Evolutionary conservation across 208 protist species (phyloP).

Genomic region (Leishmania guyanensis): DNA sequence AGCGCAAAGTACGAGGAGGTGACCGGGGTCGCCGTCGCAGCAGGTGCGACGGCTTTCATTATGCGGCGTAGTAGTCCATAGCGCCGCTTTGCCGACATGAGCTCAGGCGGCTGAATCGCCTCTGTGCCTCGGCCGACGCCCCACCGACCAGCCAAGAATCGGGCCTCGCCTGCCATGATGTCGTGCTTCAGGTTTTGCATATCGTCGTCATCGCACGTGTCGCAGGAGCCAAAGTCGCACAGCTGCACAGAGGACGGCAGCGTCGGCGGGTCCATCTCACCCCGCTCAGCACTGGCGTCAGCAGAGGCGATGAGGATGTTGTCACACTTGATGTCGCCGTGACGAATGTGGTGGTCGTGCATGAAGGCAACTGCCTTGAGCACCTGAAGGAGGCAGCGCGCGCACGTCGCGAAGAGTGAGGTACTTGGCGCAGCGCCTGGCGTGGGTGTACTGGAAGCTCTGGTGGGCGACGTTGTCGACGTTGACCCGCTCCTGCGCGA

Average conservation of each 20-base stretch:
- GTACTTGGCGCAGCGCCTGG: constrained; percentile 9
- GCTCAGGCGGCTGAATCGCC: constrained; percentile 82
- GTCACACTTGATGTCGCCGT: constrained; percentile 81
- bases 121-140: constrained; percentile 69
- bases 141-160: constrained; percentile 60
- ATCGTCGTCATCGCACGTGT: constrained; percentile 66
- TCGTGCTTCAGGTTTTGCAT: constrained; percentile 45
- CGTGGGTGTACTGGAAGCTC: background rate
- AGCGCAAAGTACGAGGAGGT: background rate
- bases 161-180: constrained; percentile 47
- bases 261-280: constrained; percentile 9
- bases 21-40: background rate
- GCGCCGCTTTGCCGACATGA: constrained; percentile 54
- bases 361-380: constrained; percentile 64
- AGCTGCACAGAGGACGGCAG: constrained; percentile 58
- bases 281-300: background rate
- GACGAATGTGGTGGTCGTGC: constrained; percentile 65
- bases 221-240: constrained; percentile 82
- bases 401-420: constrained; percentile 54
- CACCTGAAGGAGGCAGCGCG: constrained; percentile 66
- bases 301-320: constrained; percentile 71
- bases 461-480: background rate
- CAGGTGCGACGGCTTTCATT: constrained; percentile 12
- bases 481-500: constrained; percentile 9
- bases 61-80: constrained; percentile 51